Conservation (phyloP, 2,329 filamentous ascomycete species). For the Cladosporium oxysporum region DNA sequence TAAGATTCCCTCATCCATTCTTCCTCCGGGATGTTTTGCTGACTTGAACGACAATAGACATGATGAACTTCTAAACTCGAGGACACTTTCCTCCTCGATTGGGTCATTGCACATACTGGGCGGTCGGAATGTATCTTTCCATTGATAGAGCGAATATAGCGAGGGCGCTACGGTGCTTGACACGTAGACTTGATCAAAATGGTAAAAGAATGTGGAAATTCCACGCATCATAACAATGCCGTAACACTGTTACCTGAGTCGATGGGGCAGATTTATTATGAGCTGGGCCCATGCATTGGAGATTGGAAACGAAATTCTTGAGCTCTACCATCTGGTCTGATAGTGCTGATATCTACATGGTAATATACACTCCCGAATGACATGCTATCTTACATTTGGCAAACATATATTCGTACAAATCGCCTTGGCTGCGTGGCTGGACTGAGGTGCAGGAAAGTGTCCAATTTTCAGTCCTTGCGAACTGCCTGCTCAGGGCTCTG, state of each 20-base stretch:
- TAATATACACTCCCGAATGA: not conserved
- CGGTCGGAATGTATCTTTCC: not conserved
- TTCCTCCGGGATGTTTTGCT: constrained; percentile 9
- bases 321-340: not conserved
- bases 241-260: too few relatives aligned
- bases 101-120: constrained; percentile 2
- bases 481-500: not conserved
- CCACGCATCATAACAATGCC: too few relatives aligned
- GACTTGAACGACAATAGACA: constrained; percentile 30
- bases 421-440: not conserved
- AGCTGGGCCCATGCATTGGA: not conserved
- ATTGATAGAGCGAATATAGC: constrained; percentile 7
- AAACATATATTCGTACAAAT: not conserved
- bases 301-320: not conserved
- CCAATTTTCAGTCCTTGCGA: not conserved
- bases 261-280: too few relatives aligned
- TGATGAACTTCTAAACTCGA: constrained; percentile 37
- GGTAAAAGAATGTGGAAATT: too few relatives aligned
- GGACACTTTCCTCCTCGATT: not conserved
- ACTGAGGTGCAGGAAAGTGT: not conserved
- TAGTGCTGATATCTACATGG: not conserved
- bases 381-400: not conserved
- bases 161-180: constrained; percentile 1
- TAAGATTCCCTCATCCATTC: constrained; percentile 50
- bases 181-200: not conserved